Evolutionary conservation across 495 filamentous ascomycete genomes (phyloP).

Genomic region (Penicillium riverlandense): DNA sequence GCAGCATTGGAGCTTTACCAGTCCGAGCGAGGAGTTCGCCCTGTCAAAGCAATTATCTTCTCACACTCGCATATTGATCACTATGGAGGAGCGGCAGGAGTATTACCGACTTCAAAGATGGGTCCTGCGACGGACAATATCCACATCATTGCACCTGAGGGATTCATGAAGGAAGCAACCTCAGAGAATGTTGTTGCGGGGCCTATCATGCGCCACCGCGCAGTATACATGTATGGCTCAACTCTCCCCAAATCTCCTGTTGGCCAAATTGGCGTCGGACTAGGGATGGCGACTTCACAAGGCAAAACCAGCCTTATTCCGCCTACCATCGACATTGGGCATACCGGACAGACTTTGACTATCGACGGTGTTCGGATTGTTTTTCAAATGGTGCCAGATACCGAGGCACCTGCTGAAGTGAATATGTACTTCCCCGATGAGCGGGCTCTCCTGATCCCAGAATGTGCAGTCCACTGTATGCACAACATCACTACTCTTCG

Average conservation of each 20-base stretch:
- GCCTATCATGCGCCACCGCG: slow-evolving; percentile 10
- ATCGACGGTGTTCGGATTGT: slow-evolving; percentile 12
- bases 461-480: slow-evolving; percentile 15
- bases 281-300: slow-evolving; percentile 7
- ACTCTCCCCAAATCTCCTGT: neutral
- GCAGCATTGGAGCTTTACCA: slow-evolving; percentile 10
- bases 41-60: slow-evolving; percentile 13
- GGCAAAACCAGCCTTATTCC: slow-evolving; percentile 8
- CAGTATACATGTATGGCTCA: slow-evolving; percentile 15
- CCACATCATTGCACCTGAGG: slow-evolving; percentile 13
- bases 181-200: slow-evolving; percentile 16
- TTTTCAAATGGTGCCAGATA: slow-evolving; percentile 15
- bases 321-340: slow-evolving; percentile 7
- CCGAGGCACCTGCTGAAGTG: slow-evolving; percentile 20
- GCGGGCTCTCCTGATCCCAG: slow-evolving; percentile 13
- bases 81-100: slow-evolving; percentile 10
- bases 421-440: slow-evolving; percentile 14
- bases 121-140: neutral
- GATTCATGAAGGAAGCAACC: slow-evolving; percentile 13
- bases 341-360: slow-evolving; percentile 2
- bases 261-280: slow-evolving; percentile 8
- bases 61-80: slow-evolving; percentile 21
- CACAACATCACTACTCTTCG: slow-evolving; percentile 22
- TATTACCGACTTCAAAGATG: neutral
- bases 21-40: slow-evolving; percentile 1